Evolutionary conservation across 495 filamentous ascomycete genomes (phyloP), one percentile per base, ranked within the genome.

Genomic region (Monascus purpureus): DNA sequence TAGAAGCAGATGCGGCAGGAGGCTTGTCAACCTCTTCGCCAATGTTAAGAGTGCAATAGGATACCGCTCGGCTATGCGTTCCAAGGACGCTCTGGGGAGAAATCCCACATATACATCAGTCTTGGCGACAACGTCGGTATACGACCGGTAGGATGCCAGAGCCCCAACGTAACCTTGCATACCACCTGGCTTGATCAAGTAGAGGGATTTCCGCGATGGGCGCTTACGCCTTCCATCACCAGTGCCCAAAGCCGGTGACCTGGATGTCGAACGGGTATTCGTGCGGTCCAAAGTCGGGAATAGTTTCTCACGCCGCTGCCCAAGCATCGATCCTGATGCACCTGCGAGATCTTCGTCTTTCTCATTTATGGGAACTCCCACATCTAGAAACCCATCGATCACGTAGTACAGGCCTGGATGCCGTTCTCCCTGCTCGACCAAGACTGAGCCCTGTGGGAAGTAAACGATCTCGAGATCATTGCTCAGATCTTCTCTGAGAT

Each of bases 101-200:
- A 97, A 97, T 11, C 90, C 90, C 19, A 96, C 92, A 49, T 95
- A 96, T 17, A 96, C 90, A 59, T 97, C 92, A 2, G 92, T 96
- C 60, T 95, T 95, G 6, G 90, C 90, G 22, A 87, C 78, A 6
- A 97, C 86, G 46, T 96, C 90, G 14, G 93, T 86, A 50, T 96
- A 93, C 0, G 92, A 96, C 17, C 90, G 70, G 46, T 93, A 90
- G 0, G 88, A 93, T 1, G 90, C 93, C 13, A 96, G 77, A 0
- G 82, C 84, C 4, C 90, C 85, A 15, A 95, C 71, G 43, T 97
- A 97, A 1, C 90, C 92, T 22, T 90, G 90, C 19, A 97, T 72
- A 0, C 86, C 88, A 24, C 90, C 90, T 1, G 90, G 92, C 47
- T 95, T 97, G 43, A 93, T 90, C 44, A 96, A 53, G 26, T 85